Evolutionary conservation across 163 green algal species (phyloP), one percentile per base, ranked within the genome.

Genomic region (Scenedesmus sp.): DNA sequence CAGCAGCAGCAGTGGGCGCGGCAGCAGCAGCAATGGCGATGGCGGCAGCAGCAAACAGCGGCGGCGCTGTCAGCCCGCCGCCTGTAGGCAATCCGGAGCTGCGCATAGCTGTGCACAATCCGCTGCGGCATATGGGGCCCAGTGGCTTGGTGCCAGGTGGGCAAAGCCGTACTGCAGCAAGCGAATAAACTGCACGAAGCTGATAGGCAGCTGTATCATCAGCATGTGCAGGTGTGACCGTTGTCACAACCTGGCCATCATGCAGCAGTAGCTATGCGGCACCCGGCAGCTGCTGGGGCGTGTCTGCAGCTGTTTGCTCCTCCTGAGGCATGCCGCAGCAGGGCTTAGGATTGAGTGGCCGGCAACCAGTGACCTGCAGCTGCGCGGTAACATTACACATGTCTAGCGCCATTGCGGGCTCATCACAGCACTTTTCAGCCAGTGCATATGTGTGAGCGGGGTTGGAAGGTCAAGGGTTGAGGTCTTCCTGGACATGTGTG

Each of bases 111-210:
- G 92, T 94, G 54, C 87, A 91, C 74, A 92, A 91, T 34, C 92
- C 92, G 23, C 92, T 91, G 12, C 92, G 92, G 92, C 83, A 91
- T 54, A 79, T 89, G 56, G 90, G 67, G 4, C 87, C 92, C 4
- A 79, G 70, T 52, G 70, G 70, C 4, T 23, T 79, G 23, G 70
- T 79, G 23, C 70, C 70, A 79, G 70, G 70, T 79, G 70, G 4
- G 70, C 70, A 4, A 6, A 26, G 20, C 20, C 23, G 20, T 13
- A 52, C 70, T 1, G 66, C 18, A 3, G 8, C 59, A 64, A 64
- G 59, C 74, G 26, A 83, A 9, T 0, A 83, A 9, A 83, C 74
- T 56, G 8, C 74, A 83, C 13, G 9, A 18, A n/a, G 74, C 26
- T 26, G 26, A 83, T 46, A 46, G 34, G 34, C 34, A 46, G 34